phyloP scores from a whole-genome alignment of 805 yeast species.

The Starmerella tilneyi region DNA sequence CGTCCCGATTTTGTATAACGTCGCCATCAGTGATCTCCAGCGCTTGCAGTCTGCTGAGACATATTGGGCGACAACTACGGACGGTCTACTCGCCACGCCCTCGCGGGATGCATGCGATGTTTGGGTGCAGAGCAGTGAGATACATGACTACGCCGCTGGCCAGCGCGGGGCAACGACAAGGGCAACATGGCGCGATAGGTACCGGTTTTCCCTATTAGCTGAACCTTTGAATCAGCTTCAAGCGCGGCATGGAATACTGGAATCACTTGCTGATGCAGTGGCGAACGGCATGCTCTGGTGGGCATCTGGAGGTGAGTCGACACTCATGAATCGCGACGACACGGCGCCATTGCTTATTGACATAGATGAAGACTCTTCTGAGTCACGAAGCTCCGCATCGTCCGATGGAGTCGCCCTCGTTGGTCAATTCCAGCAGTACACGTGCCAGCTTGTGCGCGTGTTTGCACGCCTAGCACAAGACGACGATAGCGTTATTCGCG shows the following conservation, averaged over 20 bases:
- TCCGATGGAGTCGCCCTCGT: conserved; percentile 35
- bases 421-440: conserved; percentile 45
- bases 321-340: conserved; percentile 28
- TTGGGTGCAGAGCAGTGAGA: conserved; percentile 10
- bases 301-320: conserved; percentile 72
- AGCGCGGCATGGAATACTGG: conserved; percentile 14
- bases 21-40: conserved; percentile 50
- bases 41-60: conserved; percentile 32
- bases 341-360: conserved; percentile 14
- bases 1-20: conserved; percentile 39
- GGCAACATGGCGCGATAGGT: conserved; percentile 27
- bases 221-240: conserved; percentile 17
- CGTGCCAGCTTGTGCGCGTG: conserved; percentile 36
- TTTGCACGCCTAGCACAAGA: conserved; percentile 35
- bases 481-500: conserved; percentile 21
- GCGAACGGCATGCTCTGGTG: conserved; percentile 61
- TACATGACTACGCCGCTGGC: conserved; percentile 12
- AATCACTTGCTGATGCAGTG: conserved; percentile 19
- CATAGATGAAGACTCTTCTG: background rate
- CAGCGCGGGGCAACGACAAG: background rate
- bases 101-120: conserved; percentile 24
- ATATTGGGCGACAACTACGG: conserved; percentile 55
- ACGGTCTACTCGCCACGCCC: conserved; percentile 43
- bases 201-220: conserved; percentile 24
- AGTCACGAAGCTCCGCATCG: background rate